phyloP scores from a whole-genome alignment of 2,329 filamentous ascomycete genomes.

The Colletotrichum sp. region DNA sequence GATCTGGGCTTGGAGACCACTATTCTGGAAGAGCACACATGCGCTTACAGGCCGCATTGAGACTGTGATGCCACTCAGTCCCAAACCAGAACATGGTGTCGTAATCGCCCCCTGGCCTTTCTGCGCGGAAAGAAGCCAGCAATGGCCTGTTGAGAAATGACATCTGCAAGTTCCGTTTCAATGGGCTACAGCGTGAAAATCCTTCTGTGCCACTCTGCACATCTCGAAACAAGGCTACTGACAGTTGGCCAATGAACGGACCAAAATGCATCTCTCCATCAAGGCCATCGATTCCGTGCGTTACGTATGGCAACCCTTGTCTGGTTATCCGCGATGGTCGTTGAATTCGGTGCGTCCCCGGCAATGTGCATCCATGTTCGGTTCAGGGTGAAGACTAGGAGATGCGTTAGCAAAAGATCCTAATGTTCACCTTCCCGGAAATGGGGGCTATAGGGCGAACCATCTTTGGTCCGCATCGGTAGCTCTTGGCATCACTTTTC shows the following conservation, averaged over 20 bases:
- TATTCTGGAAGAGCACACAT: neutral
- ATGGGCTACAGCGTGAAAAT: neutral
- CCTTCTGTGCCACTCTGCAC: neutral
- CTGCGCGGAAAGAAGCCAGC: neutral
- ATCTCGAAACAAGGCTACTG: neutral
- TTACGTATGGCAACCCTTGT: neutral
- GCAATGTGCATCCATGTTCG: neutral
- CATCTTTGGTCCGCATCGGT: neutral
- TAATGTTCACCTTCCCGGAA: neutral
- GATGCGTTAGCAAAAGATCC: neutral
- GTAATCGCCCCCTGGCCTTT: neutral
- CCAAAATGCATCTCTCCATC: neutral
- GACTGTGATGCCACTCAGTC: neutral
- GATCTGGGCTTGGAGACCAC: neutral
- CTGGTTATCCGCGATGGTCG: neutral
- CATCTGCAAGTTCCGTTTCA: neutral
- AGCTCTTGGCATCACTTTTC: neutral
- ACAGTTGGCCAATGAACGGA: neutral
- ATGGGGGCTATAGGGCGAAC: neutral
- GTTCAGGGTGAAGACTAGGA: neutral
- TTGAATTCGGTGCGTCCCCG: neutral
- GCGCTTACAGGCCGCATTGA: neutral
- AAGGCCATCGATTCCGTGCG: neutral
- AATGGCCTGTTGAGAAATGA: neutral
- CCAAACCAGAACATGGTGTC: neutral